Base-by-base conservation (phyloP, 2,329 filamentous ascomycete species). In the Dactylellina sp. region DNA sequence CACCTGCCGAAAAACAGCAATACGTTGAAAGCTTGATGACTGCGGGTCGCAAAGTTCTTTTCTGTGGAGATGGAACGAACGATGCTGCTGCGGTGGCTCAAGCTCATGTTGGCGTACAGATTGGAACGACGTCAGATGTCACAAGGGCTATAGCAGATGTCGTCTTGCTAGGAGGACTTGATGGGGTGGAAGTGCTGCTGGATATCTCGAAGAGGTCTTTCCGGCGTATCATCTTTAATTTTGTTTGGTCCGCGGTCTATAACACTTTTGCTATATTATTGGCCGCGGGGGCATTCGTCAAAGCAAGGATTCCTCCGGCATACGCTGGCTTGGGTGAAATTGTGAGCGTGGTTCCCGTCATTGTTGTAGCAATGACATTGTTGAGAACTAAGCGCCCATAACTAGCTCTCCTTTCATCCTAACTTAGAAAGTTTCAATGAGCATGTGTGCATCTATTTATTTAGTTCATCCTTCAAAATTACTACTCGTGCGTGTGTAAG, bases 51-150 rank as follows among this genome's bases (percentile, higher is more conserved):
- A 75, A 85, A 0, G 85, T 91, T 16, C 80, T 93, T 4, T 93
- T 94, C 80, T 85, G 86, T 56, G 91, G 91, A 35, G 91, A 94
- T 77, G 91, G 91, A 1, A 92, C 89, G 12, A 94, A 94, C 79
- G 91, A 94, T 78, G 89, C 91, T 0, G 84, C 87, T 1, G 91
- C 91, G 0, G 84, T 94, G 1, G 87, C 89, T 0, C 86, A 89
- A 78, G 89, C 91, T 0, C 86, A 85, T 4, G 85, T 94, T 25
- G 91, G 91, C 25, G 83, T 93, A 0, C 89, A 91, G 76, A 86
- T 94, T 79, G 86, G 85, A 70, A 84, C 83, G 64, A 83, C 84
- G 2, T 87, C 85, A 0, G 90, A 92, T 65, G 83, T 93, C 0
- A 89, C 91, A 0, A 83, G 86, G 61, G 84, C 83, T 1, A 89